Base-by-base conservation (phyloP, 2,329 filamentous ascomycete species). In the Colletotrichum kahawae region DNA sequence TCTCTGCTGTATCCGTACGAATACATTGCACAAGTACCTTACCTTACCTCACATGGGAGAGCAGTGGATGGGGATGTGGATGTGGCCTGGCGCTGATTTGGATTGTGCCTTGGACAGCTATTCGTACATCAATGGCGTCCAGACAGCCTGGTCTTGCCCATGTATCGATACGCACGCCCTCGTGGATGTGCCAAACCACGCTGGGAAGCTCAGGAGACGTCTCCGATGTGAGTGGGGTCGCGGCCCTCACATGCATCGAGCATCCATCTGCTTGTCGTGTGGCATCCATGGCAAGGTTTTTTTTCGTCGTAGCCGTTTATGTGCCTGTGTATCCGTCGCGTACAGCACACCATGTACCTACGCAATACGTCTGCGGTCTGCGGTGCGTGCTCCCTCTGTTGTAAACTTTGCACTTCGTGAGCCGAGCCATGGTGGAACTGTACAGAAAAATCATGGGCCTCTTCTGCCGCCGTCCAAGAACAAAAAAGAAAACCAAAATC, bases 171-270 rank as follows among this genome's bases (percentile, higher is more conserved):
- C 72, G 56, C 56, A 60, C 36, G 56, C 62, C 71, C 72, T 75
- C 69, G 62, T 63, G 62, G 62, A 64, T 48, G 62, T 62, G 33
- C 68, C 71, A 71, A 48, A 38, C 72, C 59, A 43, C 54, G 38
- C 54, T 75, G 68, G 72, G 68, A 75, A 75, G 60, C 69, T 29
- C 27, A 75, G 54, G 62, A 51, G 56, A 31, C 29, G 51, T 75
- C 72, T 57, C 62, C 72, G 72, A 75, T 75, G 56, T 43, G 56
- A 43, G 72, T 75, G 72, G 72, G 43, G 63, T 31, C 62, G 57
- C 51, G 33, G 72, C 34, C 63, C 72, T 75, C 68, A 75, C 72
- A 75, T 75, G 72, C 72, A 72, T 75, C 63, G 68, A 71, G 62
- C 69, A 72, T 67, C 54, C 69, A 72, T 67, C 54, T 71, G 67